Evolutionary conservation across 257 asterid species (phyloP), one percentile per base, ranked within the genome.

Genomic region (Mitragyna speciosa): DNA sequence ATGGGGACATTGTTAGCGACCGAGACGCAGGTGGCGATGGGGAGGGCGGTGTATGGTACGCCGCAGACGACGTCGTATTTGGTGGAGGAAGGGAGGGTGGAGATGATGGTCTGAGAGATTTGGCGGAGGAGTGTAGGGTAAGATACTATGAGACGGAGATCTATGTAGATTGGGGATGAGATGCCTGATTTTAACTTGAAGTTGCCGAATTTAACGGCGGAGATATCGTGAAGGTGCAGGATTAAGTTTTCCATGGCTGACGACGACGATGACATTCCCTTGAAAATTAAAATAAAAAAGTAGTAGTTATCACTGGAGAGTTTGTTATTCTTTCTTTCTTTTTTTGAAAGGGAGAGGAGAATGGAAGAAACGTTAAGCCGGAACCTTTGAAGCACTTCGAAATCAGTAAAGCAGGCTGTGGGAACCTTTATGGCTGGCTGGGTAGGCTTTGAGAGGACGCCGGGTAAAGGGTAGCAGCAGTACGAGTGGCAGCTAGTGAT

Each of bases 181-280:
- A 96, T 96, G 84, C 99, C 99, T 56, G 99, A 96, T 85, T 96
- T 96, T 71, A 96, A 90, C 91, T 91, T 92, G 91, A 94, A 93
- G 83, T 88, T 88, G 48, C 99, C 99, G 92, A 95, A 93, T 73
- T 95, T 95, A 20, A 95, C 97, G 88, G 99, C 99, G 66, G 95
- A 76, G 82, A 95, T 93, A 78, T 93, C 98, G 84, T 96, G 97
- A 77, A 96, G 98, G 74, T 90, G 94, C 63, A 92, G 83, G 70
- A 96, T 80, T 3, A 93, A 88, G 19, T 96, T 91, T 84, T 96
- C 99, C 97, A 89, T 91, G 33, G 88, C 58, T 66, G 88, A 36
- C 4, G 39, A 36, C 4, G 39, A 36, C 39, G 39, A 36, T 36
- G 39, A 36, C 39, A 36, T 36, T 36, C 39, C 39, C 39, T 36